phyloP scores from a whole-genome alignment of 2,329 filamentous ascomycete species.

The Tolypocladium ovalisporum region DNA sequence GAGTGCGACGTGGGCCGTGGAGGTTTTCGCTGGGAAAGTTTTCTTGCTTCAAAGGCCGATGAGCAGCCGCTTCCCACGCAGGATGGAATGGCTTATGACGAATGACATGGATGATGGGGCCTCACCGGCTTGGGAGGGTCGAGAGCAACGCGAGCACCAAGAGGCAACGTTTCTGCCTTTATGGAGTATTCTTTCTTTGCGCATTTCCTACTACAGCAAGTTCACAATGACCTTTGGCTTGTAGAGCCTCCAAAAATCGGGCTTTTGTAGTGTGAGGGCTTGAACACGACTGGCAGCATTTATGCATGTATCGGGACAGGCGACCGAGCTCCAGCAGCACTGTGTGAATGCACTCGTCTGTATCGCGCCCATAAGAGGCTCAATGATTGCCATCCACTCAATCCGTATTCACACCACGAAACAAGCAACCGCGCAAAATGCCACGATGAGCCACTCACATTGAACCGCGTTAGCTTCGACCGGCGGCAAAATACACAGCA shows the following conservation, averaged over 20 bases:
- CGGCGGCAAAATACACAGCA: slow-evolving; percentile 12
- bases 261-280: not conserved
- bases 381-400: not conserved
- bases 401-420: not conserved
- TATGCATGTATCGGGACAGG: not conserved
- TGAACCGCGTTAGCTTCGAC: not conserved
- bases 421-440: not conserved
- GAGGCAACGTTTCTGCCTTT: not conserved
- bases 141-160: not conserved
- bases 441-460: not conserved
- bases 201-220: not conserved
- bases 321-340: not conserved
- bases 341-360: not conserved
- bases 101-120: not conserved
- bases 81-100: not conserved
- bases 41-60: slow-evolving; percentile 34
- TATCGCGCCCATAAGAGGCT: not conserved
- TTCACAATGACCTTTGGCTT: not conserved
- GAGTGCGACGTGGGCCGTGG: slow-evolving; percentile 38
- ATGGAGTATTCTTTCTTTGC: not conserved
- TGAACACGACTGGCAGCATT: not conserved
- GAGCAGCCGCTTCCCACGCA: not conserved
- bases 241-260: not conserved
- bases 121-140: not conserved
- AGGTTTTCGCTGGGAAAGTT: slow-evolving; percentile 37